Evolutionary conservation across 1,284 basidiomycete genomes (phyloP).

Genomic region (Tylopilus sp.): DNA sequence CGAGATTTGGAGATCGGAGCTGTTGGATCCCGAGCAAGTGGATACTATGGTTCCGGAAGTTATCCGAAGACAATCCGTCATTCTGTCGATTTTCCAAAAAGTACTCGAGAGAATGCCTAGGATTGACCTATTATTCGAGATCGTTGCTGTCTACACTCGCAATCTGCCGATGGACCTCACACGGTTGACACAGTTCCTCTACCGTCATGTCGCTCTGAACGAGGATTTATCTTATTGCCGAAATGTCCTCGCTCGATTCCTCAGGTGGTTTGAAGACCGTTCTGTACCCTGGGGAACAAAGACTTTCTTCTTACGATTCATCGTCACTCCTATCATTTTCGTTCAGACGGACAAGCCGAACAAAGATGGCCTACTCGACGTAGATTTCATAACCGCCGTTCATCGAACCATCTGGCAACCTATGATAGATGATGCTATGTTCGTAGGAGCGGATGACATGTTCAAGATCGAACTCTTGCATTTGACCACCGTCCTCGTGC

Average conservation of each 20-base stretch:
- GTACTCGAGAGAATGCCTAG: constrained; percentile 64
- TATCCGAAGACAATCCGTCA: constrained; percentile 62
- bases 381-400: constrained; percentile 64
- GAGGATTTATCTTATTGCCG: constrained; percentile 66
- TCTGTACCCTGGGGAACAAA: constrained; percentile 75
- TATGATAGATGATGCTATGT: constrained; percentile 56
- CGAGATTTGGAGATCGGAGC: constrained; percentile 64
- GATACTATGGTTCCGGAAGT: constrained; percentile 48
- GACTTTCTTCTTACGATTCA: constrained; percentile 78
- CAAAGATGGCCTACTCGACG: constrained; percentile 61
- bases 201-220: constrained; percentile 74
- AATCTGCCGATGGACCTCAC: constrained; percentile 81
- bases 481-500: constrained; percentile 85
- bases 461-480: constrained; percentile 91
- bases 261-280: constrained; percentile 75
- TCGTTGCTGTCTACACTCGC: constrained; percentile 80
- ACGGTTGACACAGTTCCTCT: constrained; percentile 82
- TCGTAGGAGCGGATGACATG: constrained; percentile 66
- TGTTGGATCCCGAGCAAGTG: constrained; percentile 45
- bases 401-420: constrained; percentile 79
- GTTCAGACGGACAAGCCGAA: constrained; percentile 62
- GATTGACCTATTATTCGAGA: constrained; percentile 85
- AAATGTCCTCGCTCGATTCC: constrained; percentile 80
- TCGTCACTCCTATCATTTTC: constrained; percentile 86
- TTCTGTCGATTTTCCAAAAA: constrained; percentile 75